phyloP scores from a whole-genome alignment of 2,329 filamentous ascomycete species.

The Curvularia spicifera region DNA sequence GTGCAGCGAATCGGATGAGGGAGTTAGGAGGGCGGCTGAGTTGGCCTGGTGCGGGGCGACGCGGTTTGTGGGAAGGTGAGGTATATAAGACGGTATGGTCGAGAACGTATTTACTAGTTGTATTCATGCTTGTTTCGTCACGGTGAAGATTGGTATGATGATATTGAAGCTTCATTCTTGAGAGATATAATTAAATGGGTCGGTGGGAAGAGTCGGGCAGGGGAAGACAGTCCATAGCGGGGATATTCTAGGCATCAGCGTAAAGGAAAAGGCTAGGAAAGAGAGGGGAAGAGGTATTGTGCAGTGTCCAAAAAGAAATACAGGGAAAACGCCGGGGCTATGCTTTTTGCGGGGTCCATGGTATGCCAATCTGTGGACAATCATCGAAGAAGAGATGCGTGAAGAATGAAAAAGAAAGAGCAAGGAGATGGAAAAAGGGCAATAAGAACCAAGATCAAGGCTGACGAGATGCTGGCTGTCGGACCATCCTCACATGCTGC shows the following conservation, averaged over 20 bases:
- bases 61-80: background rate
- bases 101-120: background rate
- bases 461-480: slow-evolving; percentile 7
- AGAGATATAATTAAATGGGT: background rate
- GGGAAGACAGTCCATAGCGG: background rate
- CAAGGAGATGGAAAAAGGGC: no score
- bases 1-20: background rate
- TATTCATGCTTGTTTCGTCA: background rate
- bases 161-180: background rate
- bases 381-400: background rate
- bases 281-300: background rate
- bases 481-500: slow-evolving; percentile 21
- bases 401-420: background rate
- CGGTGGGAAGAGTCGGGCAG: background rate
- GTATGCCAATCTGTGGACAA: slow-evolving; percentile 14
- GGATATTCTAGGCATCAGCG: background rate
- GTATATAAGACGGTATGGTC: background rate
- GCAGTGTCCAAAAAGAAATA: background rate
- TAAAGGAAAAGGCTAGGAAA: background rate
- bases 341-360: slow-evolving; percentile 13
- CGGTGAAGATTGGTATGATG: background rate
- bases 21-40: background rate
- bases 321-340: slow-evolving; percentile 9
- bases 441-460: slow-evolving; percentile 3
- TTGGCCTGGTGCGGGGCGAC: background rate